phyloP scores from a whole-genome alignment of 75 land plant genomes.

The Cupressus sempervirens region DNA sequence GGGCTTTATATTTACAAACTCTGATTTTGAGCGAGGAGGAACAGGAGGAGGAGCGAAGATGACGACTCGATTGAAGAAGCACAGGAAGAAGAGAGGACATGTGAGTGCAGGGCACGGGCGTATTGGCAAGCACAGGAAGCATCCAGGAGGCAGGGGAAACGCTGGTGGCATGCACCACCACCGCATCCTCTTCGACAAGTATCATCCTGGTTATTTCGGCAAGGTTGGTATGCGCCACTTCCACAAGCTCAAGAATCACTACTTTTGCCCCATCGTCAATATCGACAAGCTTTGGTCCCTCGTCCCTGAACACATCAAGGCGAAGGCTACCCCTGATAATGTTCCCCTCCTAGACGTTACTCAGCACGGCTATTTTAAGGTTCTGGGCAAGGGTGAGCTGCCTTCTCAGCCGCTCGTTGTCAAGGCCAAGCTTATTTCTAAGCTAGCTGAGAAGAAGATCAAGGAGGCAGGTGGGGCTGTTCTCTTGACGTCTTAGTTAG shows the following conservation, averaged over 20 bases:
- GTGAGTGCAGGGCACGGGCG: constrained; percentile 55
- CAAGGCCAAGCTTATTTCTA: constrained; percentile 52
- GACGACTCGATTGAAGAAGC: constrained; percentile 56
- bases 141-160: constrained; percentile 54
- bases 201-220: constrained; percentile 68
- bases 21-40: not conserved
- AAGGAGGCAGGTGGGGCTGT: constrained; percentile 54
- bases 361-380: constrained; percentile 51
- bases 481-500: constrained; percentile 28
- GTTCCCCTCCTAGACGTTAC: constrained; percentile 42
- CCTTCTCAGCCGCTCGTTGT: constrained; percentile 35
- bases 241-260: constrained; percentile 48
- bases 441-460: constrained; percentile 52
- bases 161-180: constrained; percentile 62
- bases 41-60: constrained; percentile 3
- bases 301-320: constrained; percentile 49
- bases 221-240: constrained; percentile 70
- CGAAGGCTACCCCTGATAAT: constrained; percentile 22
- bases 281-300: constrained; percentile 60
- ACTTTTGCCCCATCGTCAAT: constrained; percentile 53
- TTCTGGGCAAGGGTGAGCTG: constrained; percentile 39
- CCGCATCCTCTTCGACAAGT: constrained; percentile 68
- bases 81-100: constrained; percentile 60
- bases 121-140: constrained; percentile 59
- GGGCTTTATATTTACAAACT: no score